Percentiles rank a stretch among this genome's conserved stretches.
Conservation (phyloP, 257 asterid genomes). For the Paraleonurus japonicus region DNA sequence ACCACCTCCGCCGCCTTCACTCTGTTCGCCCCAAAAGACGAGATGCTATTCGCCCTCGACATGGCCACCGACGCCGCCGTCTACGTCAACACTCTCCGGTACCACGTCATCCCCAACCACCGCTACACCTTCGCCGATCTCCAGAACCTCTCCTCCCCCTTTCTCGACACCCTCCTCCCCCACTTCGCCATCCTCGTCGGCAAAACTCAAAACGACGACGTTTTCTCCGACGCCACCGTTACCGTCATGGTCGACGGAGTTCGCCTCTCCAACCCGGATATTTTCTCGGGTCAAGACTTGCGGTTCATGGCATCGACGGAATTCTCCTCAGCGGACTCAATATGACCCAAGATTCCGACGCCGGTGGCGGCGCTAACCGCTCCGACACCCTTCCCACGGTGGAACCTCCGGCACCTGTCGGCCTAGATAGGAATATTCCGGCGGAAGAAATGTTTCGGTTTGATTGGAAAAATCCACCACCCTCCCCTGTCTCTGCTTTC, state of each 20-base stretch:
- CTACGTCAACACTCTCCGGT: constrained; percentile 52
- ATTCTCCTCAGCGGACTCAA: constrained; percentile 49
- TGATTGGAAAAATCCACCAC: constrained; percentile 7
- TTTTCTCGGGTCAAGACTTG: constrained; percentile 51
- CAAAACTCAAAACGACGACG: constrained; percentile 6
- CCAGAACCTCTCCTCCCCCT: constrained; percentile 42
- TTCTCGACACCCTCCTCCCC: constrained; percentile 63
- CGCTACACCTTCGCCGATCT: constrained; percentile 47
- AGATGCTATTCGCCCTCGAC: constrained; percentile 50
- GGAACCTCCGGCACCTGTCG: constrained; percentile 20
- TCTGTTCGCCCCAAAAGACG: constrained; percentile 52
- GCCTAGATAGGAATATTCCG: not conserved
- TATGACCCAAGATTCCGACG: constrained; percentile 26
- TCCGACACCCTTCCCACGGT: constrained; percentile 22
- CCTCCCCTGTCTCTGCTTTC: not conserved
- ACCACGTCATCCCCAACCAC: constrained; percentile 57
- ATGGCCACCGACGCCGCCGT: constrained; percentile 53
- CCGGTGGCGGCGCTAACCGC: constrained; percentile 11
- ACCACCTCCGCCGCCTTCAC: constrained; percentile 34
- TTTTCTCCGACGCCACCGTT: not conserved
- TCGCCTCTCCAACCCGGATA: constrained; percentile 47
- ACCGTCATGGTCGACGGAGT: constrained; percentile 51
- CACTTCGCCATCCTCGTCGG: constrained; percentile 49
- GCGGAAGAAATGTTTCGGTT: not conserved
- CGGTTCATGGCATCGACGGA: constrained; percentile 62